phyloP scores from a whole-genome alignment of 352 stramenopile genomes.

The Phytophthora hibernalis region DNA sequence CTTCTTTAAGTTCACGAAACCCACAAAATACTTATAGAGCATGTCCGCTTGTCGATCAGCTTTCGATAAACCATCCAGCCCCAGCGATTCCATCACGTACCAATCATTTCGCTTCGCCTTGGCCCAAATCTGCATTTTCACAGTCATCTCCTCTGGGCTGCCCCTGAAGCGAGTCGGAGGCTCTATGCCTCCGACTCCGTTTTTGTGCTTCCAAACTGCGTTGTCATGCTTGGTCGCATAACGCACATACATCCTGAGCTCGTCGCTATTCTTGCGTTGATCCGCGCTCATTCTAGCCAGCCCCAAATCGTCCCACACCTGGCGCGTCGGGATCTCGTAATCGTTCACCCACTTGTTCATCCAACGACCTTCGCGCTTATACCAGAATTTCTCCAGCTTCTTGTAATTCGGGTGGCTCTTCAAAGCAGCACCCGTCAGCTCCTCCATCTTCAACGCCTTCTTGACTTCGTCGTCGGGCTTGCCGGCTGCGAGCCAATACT shows the following conservation, averaged over 20 bases:
- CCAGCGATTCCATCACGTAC: constrained; percentile 13
- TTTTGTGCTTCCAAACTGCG: neutral
- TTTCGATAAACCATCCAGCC: neutral
- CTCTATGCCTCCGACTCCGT: neutral
- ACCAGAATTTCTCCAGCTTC: neutral
- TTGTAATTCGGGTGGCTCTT: constrained; percentile 2
- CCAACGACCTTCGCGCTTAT: neutral
- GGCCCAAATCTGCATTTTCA: constrained; percentile 11
- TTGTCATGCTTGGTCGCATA: constrained; percentile 24
- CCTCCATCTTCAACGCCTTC: neutral
- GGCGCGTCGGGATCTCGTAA: neutral
- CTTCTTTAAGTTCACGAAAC: neutral
- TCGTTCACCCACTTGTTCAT: neutral
- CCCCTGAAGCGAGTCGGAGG: neutral
- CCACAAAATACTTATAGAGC: neutral
- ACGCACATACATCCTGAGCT: neutral
- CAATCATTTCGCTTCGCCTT: neutral
- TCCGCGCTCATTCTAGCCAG: neutral
- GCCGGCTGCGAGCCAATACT: neutral
- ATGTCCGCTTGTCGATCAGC: neutral
- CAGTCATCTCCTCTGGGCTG: neutral
- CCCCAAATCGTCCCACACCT: neutral
- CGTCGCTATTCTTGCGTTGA: neutral
- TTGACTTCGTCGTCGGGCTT: constrained; percentile 2
- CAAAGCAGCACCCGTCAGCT: neutral